A percentile compares a stretch with the other conserved stretches of the same genome.
Conservation (phyloP, 352 stramenopile genomes). For the Thalassiosira allenii region DNA sequence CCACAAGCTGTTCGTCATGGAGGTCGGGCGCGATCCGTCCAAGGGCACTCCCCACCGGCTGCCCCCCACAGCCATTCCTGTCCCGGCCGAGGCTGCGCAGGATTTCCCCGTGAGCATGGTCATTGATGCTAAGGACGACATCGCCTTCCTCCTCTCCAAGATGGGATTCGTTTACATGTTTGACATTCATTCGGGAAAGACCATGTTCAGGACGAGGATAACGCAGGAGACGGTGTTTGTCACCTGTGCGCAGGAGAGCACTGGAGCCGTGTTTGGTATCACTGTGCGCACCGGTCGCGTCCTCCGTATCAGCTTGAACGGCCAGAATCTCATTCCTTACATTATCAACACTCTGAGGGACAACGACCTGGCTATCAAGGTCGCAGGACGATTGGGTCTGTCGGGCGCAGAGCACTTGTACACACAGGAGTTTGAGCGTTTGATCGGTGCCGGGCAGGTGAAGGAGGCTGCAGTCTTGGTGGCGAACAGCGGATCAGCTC, state of each 20-base stretch:
- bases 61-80: constrained; percentile 92
- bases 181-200: constrained; percentile 98
- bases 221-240: constrained; percentile 98
- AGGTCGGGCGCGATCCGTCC: constrained; percentile 97
- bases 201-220: constrained; percentile 97
- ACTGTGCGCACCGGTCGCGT: constrained; percentile 96
- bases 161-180: constrained; percentile 99
- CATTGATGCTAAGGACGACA: constrained; percentile 88
- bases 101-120: constrained; percentile 99
- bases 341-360: constrained; percentile 98
- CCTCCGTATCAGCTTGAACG: constrained; percentile 97
- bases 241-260: constrained; percentile 88
- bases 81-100: constrained; percentile 94
- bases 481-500: constrained; percentile 73
- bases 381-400: constrained; percentile 96
- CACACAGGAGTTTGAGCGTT: constrained; percentile 97
- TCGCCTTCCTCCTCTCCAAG: constrained; percentile 99
- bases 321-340: constrained; percentile 98
- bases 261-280: constrained; percentile 97
- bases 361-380: constrained; percentile 94
- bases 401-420: constrained; percentile 98
- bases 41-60: constrained; percentile 95
- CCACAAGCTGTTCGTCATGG: constrained; percentile 96
- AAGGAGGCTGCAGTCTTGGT: constrained; percentile 88
- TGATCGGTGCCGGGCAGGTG: constrained; percentile 93